Percentiles rank a stretch among this genome's conserved stretches.
Evolutionary conservation across 257 asterid genomes (phyloP).

Genomic region (Jacaranda mimosifolia): DNA sequence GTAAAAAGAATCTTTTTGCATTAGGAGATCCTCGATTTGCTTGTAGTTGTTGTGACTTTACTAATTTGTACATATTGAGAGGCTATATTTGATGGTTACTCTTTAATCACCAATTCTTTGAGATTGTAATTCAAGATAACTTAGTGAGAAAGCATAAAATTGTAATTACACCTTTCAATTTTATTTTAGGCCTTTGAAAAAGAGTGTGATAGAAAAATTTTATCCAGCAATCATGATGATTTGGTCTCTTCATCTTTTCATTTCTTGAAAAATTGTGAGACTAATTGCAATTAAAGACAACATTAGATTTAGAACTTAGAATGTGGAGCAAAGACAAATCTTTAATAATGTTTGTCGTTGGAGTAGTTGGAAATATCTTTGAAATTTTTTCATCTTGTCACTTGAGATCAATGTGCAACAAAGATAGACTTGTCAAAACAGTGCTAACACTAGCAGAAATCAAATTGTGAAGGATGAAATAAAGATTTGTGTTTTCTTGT

Average conservation of each 20-base stretch:
- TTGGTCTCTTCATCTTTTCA: not conserved
- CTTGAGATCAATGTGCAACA: constrained; percentile 5
- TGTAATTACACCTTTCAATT: not conserved
- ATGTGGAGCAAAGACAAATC: not conserved
- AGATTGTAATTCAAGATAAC: constrained; percentile 8
- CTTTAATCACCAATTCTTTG: not conserved
- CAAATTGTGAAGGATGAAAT: constrained; percentile 47
- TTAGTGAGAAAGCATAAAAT: not conserved
- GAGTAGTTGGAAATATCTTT: not conserved
- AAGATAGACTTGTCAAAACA: not conserved
- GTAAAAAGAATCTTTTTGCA: too few species aligned
- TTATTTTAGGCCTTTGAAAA: not conserved
- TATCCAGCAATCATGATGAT: constrained; percentile 1
- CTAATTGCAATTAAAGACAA: not conserved
- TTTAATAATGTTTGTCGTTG: not conserved
- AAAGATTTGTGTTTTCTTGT: constrained; percentile 57
- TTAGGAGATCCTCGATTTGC: not conserved
- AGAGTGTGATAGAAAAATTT: not conserved
- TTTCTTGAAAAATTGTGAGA: not conserved
- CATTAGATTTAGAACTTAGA: not conserved
- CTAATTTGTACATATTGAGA: not conserved
- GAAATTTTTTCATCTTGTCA: not conserved
- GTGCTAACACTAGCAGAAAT: constrained; percentile 33
- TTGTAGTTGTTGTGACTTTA: constrained; percentile 4
- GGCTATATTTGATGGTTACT: not conserved